phyloP scores from a whole-genome alignment of 495 filamentous ascomycete genomes.

The Neurospora sp. region DNA sequence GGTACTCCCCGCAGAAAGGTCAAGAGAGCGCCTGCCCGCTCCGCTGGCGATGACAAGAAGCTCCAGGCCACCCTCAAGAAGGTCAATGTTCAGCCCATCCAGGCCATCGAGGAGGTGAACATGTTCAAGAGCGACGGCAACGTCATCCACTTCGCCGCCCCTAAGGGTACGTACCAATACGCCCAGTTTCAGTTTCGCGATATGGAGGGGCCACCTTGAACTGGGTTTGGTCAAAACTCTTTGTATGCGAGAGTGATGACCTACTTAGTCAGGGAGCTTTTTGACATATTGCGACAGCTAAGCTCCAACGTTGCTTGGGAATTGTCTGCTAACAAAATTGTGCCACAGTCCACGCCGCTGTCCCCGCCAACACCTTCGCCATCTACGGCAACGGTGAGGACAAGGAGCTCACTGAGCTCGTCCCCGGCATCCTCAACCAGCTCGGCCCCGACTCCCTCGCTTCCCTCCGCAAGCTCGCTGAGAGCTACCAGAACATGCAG shows the following conservation, averaged over 20 bases:
- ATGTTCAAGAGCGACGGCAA: constrained; percentile 99
- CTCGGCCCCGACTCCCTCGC: constrained; percentile 97
- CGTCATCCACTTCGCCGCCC: constrained; percentile 96
- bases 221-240: not conserved
- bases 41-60: constrained; percentile 97
- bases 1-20: constrained; percentile 95
- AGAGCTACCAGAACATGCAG: constrained; percentile 99
- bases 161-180: constrained; percentile 62
- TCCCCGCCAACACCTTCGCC: constrained; percentile 94
- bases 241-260: not conserved
- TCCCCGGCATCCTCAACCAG: constrained; percentile 98
- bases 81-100: constrained; percentile 93
- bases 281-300: not conserved
- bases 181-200: not conserved
- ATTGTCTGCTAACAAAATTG: not conserved
- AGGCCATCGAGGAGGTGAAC: constrained; percentile 99
- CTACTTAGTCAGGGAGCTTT: not conserved
- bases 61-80: constrained; percentile 91
- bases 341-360: constrained; percentile 77
- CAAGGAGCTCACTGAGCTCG: constrained; percentile 98
- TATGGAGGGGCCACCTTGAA: not conserved
- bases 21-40: constrained; percentile 91
- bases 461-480: constrained; percentile 91
- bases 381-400: constrained; percentile 98
- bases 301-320: not conserved